Base-by-base conservation (phyloP, 805 yeast genomes). In the Nakazawaea pomicola region DNA sequence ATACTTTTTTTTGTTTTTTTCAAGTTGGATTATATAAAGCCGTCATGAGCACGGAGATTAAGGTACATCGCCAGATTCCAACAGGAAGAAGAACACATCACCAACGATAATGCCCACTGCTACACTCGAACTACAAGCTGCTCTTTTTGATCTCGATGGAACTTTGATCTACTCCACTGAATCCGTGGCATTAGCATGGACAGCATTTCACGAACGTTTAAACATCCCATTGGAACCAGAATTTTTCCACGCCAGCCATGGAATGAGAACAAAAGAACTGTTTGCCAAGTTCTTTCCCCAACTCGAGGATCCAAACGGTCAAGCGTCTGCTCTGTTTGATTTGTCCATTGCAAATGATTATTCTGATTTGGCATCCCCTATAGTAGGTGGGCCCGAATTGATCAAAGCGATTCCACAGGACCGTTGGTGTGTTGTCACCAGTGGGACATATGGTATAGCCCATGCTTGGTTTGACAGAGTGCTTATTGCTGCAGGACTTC, bases 371-470 rank as follows among this genome's bases (percentile, higher is more conserved):
- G 89, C 91, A 47, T 72, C 67, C 51, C 83, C 86, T 28, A 85
- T 86, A 40, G 79, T 81, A 12, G 95, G 95, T 43, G 83, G 89
- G 38, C 72, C 75, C 36, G 75, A 74, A 54, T 68, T 86, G 47
- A 76, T 80, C 55, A 66, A 67, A 51, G 61, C 62, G n/a, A 67
- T 81, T 51, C 80, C 81, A 44, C 60, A 60, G 55, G 68, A 67
- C 57, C 78, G 77, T 63, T 87, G 95, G 88, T 91, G 90, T 42
- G 83, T 87, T 55, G 95, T 88, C 49, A 87, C 95, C 21, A 78
- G 87, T 37, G 95, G 95, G 51, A 80, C 89, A 43, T 68, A 72
- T 48, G 81, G 77, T 28, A 71, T 86, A 68, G 95, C 95, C 42
- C 67, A 77, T 53, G 75, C 80, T 52, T 87, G 95, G 93, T 78